Percentiles rank a stretch among this genome's conserved stretches.
phyloP scores from a whole-genome alignment of 2,329 filamentous ascomycete genomes.

The Penicillium italicum region DNA sequence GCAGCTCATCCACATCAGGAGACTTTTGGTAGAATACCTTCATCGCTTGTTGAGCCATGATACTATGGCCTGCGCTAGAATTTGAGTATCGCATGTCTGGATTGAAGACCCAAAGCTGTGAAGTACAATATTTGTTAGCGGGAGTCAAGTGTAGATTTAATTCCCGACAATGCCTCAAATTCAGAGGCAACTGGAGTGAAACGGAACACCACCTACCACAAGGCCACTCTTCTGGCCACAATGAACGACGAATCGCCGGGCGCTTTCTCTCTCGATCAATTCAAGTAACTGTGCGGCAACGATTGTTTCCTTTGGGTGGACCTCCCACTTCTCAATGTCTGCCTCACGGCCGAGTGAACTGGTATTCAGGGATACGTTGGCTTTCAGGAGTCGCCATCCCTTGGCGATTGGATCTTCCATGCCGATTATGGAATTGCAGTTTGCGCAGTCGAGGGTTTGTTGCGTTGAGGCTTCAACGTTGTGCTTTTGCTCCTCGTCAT shows the following conservation, averaged over 20 bases:
- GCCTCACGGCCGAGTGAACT: slow-evolving; percentile 19
- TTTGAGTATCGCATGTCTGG: slow-evolving; percentile 57
- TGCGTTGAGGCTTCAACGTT: slow-evolving; percentile 29
- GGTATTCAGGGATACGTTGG: slow-evolving; percentile 35
- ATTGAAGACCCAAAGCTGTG: slow-evolving; percentile 58
- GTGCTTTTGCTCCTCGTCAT: slow-evolving; percentile 33
- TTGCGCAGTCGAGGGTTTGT: slow-evolving; percentile 28
- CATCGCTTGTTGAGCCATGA: slow-evolving; percentile 48
- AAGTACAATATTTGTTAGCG: neutral
- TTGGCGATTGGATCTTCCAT: slow-evolving; percentile 41
- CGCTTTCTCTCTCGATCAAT: slow-evolving; percentile 54
- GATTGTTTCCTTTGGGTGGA: slow-evolving; percentile 36
- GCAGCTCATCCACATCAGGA: slow-evolving; percentile 32
- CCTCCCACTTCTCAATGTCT: slow-evolving; percentile 32
- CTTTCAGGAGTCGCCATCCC: slow-evolving; percentile 52
- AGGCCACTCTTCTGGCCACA: slow-evolving; percentile 33
- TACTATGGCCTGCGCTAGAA: slow-evolving; percentile 30
- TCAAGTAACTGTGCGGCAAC: slow-evolving; percentile 56
- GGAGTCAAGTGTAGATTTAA: neutral
- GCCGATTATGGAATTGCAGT: slow-evolving; percentile 33
- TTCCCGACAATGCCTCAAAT: neutral
- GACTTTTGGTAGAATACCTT: slow-evolving; percentile 54
- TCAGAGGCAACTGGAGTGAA: too few species aligned
- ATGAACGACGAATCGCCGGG: slow-evolving; percentile 54
- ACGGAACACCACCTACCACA: slow-evolving; percentile 31